phyloP scores from a whole-genome alignment of 2,329 filamentous ascomycete species.

The Stagonosporopsis vannaccii region DNA sequence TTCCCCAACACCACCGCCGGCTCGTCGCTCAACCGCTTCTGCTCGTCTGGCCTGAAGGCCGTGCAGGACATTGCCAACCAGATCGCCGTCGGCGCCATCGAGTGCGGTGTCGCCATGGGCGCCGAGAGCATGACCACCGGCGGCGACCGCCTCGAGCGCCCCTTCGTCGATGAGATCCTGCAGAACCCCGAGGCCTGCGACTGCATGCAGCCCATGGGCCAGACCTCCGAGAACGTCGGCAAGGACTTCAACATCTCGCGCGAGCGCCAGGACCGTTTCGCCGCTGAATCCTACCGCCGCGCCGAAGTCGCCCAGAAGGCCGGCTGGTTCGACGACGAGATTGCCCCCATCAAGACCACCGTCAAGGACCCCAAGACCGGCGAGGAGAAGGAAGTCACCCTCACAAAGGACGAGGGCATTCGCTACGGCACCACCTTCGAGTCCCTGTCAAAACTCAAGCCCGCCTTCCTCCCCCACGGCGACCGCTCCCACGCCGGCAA shows the following conservation, averaged over 20 bases:
- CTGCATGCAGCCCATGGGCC: conserved; percentile 95
- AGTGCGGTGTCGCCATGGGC: conserved; percentile 85
- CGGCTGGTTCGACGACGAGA: conserved; percentile 93
- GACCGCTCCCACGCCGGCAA: conserved; percentile 89
- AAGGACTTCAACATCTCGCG: conserved; percentile 86
- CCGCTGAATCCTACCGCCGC: conserved; percentile 84
- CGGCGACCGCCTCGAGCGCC: conserved; percentile 72
- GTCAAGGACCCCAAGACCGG: conserved; percentile 85
- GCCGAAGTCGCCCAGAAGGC: conserved; percentile 91
- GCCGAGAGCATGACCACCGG: conserved; percentile 86
- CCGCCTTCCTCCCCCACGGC: conserved; percentile 90
- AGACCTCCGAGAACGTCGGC: conserved; percentile 96
- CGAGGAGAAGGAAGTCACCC: conserved; percentile 75
- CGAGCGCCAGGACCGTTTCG: conserved; percentile 82
- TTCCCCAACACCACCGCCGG: conserved; percentile 89
- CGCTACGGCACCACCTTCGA: conserved; percentile 89
- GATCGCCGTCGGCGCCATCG: conserved; percentile 80
- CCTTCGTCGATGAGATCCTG: conserved; percentile 80
- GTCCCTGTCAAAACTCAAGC: conserved; percentile 80
- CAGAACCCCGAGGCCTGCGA: conserved; percentile 78
- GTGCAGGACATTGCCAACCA: conserved; percentile 93
- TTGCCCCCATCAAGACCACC: conserved; percentile 82
- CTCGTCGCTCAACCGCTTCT: conserved; percentile 92
- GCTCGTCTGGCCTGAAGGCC: conserved; percentile 93
- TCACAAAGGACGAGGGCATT: conserved; percentile 89